A percentile compares a stretch with the other conserved stretches of the same genome.
phyloP scores from a whole-genome alignment of 441 rosid genomes.

The Raphanus hybrid region DNA sequence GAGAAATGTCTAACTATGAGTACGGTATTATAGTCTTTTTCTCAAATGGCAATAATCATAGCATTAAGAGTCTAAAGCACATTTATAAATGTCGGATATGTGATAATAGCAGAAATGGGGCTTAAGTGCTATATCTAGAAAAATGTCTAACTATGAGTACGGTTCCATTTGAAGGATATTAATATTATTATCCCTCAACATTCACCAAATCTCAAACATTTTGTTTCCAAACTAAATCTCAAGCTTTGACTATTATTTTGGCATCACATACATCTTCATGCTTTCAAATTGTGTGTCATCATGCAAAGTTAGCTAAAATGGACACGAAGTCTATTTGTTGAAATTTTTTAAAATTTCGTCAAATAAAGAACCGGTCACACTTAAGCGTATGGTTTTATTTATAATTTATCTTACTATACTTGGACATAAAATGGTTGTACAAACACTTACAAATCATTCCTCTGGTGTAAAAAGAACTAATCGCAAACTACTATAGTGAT shows the following conservation, averaged over 20 bases:
- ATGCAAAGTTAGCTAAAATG: neutral
- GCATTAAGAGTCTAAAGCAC: conserved; percentile 27
- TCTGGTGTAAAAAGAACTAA: neutral
- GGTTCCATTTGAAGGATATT: conserved; percentile 10
- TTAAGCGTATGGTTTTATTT: neutral
- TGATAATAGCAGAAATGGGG: conserved; percentile 11
- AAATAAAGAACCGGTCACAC: neutral
- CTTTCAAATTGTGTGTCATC: conserved; percentile 3
- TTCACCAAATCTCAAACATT: neutral
- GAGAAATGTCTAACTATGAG: conserved; percentile 20
- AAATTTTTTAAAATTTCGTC: neutral
- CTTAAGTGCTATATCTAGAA: conserved; percentile 23
- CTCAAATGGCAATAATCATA: neutral
- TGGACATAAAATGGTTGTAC: neutral
- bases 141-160: conserved; percentile 15
- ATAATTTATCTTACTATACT: neutral
- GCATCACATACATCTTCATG: conserved; percentile 2
- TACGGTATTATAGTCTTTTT: conserved; percentile 12
- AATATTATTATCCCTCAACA: neutral
- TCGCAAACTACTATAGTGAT: neutral
- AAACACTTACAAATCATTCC: neutral
- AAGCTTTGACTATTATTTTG: neutral
- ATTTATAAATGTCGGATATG: conserved; percentile 20
- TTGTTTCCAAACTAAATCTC: neutral
- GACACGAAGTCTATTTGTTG: neutral